phyloP scores from a whole-genome alignment of 257 asterid species.

The Solanum ahanhuiri region DNA sequence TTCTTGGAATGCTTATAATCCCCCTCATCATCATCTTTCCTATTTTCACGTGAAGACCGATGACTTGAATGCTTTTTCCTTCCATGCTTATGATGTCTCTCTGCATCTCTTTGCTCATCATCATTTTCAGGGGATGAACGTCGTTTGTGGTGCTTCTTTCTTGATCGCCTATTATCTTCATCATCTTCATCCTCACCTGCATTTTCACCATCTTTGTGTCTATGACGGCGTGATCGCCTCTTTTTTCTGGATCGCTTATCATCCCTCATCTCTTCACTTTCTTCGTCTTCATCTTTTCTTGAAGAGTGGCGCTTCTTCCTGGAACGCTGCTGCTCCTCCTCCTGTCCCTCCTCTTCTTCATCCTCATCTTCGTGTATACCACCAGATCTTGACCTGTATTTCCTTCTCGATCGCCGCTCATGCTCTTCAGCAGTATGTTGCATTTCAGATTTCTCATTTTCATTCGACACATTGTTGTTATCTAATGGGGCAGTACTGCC shows the following conservation, averaged over 20 bases:
- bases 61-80: constrained; percentile 37
- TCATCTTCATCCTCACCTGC: constrained; percentile 14
- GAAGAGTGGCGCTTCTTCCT: constrained; percentile 22
- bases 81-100: constrained; percentile 20
- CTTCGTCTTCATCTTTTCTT: constrained; percentile 18
- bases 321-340: constrained; percentile 6
- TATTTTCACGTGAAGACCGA: constrained; percentile 21
- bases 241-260: constrained; percentile 16
- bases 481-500: constrained; percentile 33
- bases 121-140: constrained; percentile 18
- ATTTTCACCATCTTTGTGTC: constrained; percentile 11
- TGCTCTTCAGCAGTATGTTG: constrained; percentile 31
- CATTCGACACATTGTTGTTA: constrained; percentile 12
- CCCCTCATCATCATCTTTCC: constrained; percentile 12
- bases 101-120: constrained; percentile 1
- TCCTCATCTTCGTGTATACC: constrained; percentile 23
- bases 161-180: constrained; percentile 22
- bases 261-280: constrained; percentile 22
- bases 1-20: constrained; percentile 21
- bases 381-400: constrained; percentile 41
- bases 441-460: constrained; percentile 16
- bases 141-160: constrained; percentile 30
- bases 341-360: constrained; percentile 21
- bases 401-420: constrained; percentile 27
- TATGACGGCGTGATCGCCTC: constrained; percentile 22